Evolutionary conservation across 176 grass and related monocot species (phyloP).

Genomic region (Metroxylon sagu): DNA sequence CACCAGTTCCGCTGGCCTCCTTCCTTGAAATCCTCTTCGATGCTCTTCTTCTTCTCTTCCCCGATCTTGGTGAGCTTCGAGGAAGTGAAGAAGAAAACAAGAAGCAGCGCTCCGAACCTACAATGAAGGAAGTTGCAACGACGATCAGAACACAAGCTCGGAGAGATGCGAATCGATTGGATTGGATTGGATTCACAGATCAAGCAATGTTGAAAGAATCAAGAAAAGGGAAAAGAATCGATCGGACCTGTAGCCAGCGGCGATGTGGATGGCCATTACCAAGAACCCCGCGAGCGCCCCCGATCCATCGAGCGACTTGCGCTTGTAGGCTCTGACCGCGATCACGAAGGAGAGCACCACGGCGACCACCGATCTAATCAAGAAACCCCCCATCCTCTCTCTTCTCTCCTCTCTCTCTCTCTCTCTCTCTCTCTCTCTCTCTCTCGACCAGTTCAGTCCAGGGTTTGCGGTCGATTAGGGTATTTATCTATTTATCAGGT

Average conservation of each 20-base stretch:
- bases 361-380: constrained; percentile 29
- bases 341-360: constrained; percentile 38
- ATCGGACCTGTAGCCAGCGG: constrained; percentile 58
- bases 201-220: background rate
- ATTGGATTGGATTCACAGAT: background rate
- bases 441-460: too few relatives aligned
- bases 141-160: background rate
- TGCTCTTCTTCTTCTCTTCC: constrained; percentile 48
- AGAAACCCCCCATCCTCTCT: constrained; percentile 22
- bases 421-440: background rate
- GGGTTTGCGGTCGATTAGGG: too few relatives aligned
- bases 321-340: constrained; percentile 41
- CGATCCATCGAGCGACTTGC: constrained; percentile 50
- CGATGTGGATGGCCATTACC: constrained; percentile 70
- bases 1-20: constrained; percentile 94
- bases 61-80: constrained; percentile 80
- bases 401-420: background rate
- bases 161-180: background rate
- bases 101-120: constrained; percentile 61
- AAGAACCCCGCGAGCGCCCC: constrained; percentile 60
- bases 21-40: constrained; percentile 81
- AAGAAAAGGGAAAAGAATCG: background rate
- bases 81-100: constrained; percentile 75
- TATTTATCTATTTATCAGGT: too few relatives aligned
- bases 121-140: background rate